These are phyloP conservation scores for Fagopyrum homotropicum DNA, from an alignment of 148 eudicot species.

Conservation along the genomic window DNA sequence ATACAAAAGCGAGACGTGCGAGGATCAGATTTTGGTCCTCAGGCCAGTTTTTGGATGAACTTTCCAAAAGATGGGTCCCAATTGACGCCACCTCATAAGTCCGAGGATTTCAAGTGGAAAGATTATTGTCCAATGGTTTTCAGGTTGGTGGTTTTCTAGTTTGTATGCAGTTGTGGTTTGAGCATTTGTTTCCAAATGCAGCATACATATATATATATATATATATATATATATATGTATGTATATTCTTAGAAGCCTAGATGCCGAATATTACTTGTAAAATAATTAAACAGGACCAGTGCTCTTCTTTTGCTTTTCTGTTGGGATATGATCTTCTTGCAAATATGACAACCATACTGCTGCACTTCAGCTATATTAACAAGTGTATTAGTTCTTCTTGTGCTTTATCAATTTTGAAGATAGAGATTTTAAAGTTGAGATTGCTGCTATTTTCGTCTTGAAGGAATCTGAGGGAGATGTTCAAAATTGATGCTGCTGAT, in stretches of 20 bases:
- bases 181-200: background rate
- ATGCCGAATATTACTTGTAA: too few relatives aligned
- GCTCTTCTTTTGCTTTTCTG: background rate
- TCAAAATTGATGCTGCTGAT: slow-evolving; percentile 95
- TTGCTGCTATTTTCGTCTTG: background rate
- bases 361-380: background rate
- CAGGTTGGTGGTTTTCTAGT: slow-evolving; percentile 50
- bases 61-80: slow-evolving; percentile 94
- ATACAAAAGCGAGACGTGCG: slow-evolving; percentile 88
- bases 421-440: background rate
- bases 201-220: background rate
- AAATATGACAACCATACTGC: background rate
- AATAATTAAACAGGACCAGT: too few relatives aligned
- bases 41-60: slow-evolving; percentile 96
- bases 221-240: too few relatives aligned
- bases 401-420: background rate
- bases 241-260: too few relatives aligned
- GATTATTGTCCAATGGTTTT: slow-evolving; percentile 99
- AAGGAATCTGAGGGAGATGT: slow-evolving; percentile 89
- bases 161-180: background rate
- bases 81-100: slow-evolving; percentile 88
- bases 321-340: background rate
- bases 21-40: slow-evolving; percentile 77
- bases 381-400: background rate
- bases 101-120: slow-evolving; percentile 97